Evolutionary conservation across 495 filamentous ascomycete genomes (phyloP).

Genomic region (Penicilliopsis zonata): DNA sequence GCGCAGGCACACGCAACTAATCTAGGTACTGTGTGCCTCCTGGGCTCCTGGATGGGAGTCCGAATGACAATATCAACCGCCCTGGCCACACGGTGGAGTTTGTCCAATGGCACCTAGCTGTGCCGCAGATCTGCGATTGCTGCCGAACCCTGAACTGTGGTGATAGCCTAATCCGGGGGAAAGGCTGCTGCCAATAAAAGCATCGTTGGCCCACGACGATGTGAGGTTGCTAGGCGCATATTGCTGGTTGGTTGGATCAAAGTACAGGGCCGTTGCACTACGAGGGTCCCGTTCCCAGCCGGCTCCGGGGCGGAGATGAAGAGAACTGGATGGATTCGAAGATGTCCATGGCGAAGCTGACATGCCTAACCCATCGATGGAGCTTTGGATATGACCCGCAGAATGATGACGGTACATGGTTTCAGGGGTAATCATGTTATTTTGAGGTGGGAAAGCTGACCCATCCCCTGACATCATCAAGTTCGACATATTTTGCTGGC

Average conservation of each 20-base stretch:
- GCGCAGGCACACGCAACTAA: no score
- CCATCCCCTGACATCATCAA: conserved; percentile 8
- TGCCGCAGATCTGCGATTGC: conserved; percentile 17
- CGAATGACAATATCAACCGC: no score
- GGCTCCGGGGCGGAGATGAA: conserved; percentile 8
- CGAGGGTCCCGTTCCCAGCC: conserved; percentile 18
- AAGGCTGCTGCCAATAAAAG: conserved; percentile 27
- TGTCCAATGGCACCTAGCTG: conserved; percentile 34
- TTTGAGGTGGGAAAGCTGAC: conserved; percentile 11
- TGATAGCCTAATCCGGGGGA: conserved; percentile 14
- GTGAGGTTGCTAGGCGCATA: conserved; percentile 17
- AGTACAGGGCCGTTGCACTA: conserved; percentile 5
- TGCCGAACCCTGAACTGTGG: conserved; percentile 10
- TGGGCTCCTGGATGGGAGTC: no score
- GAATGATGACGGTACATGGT: conserved; percentile 15
- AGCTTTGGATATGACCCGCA: conserved; percentile 14
- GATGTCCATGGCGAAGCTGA: conserved; percentile 16
- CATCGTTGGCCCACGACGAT: conserved; percentile 30
- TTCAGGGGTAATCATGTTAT: conserved; percentile 18
- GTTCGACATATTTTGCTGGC: conserved; percentile 12
- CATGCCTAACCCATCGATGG: conserved; percentile 10
- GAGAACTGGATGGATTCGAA: conserved; percentile 9
- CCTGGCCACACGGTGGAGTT: conserved; percentile 36
- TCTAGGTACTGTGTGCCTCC: no score
- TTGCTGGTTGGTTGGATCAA: conserved; percentile 15